A percentile compares a stretch with the other conserved stretches of the same genome.
Evolutionary conservation across 2,329 filamentous ascomycete species (phyloP).

Genomic region (Pseudogymnoascus sp.): DNA sequence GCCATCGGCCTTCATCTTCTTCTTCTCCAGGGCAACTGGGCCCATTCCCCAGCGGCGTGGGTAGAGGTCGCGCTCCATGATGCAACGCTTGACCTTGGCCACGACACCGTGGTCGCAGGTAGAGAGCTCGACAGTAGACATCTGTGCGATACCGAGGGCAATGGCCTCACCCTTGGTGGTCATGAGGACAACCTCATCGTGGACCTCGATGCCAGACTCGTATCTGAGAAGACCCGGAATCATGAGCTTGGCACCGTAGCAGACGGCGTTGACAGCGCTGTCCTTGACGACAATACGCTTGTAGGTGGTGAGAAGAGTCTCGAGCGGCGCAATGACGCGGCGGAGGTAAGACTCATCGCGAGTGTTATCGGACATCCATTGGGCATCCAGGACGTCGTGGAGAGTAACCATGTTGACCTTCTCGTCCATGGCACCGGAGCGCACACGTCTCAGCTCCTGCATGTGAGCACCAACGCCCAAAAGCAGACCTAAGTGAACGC

Average conservation of each 20-base stretch:
- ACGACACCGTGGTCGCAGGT: conserved; percentile 97
- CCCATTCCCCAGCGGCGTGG: conserved; percentile 94
- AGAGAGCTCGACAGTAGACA: conserved; percentile 95
- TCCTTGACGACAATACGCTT: conserved; percentile 98
- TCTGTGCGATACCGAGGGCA: conserved; percentile 89
- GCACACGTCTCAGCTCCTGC: conserved; percentile 93
- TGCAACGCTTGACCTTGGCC: conserved; percentile 97
- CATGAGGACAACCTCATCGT: conserved; percentile 96
- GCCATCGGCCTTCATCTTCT: conserved; percentile 97
- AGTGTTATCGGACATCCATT: conserved; percentile 94
- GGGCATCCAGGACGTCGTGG: conserved; percentile 90
- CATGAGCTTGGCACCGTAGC: conserved; percentile 99
- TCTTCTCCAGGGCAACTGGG: conserved; percentile 90
- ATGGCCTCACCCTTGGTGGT: conserved; percentile 99
- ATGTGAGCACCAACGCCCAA: conserved; percentile 88
- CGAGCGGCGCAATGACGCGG: conserved; percentile 82
- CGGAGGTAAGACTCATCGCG: conserved; percentile 89
- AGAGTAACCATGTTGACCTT: conserved; percentile 81
- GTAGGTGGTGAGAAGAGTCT: conserved; percentile 85
- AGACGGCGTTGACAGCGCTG: conserved; percentile 90
- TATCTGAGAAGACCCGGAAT: conserved; percentile 91
- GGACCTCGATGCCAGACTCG: conserved; percentile 82
- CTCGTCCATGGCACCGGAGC: conserved; percentile 93
- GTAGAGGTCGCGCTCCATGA: conserved; percentile 99
- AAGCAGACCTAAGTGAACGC: conserved; percentile 76